Percentiles rank a stretch among this genome's conserved stretches.
phyloP scores from a whole-genome alignment of 441 rosid species.

The Pelargonium cotyledonis region DNA sequence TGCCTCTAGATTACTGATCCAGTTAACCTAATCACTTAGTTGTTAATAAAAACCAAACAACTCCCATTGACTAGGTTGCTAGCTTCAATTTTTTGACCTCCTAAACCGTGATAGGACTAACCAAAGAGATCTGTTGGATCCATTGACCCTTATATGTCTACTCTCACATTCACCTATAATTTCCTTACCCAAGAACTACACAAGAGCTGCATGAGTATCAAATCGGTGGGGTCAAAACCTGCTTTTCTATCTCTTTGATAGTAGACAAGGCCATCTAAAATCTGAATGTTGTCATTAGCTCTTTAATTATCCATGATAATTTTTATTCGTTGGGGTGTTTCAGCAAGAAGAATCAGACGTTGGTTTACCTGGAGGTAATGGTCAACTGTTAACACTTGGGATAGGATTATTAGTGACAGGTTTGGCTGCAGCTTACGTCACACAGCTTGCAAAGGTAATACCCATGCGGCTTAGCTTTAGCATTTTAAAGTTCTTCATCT shows the following conservation, averaged over 20 bases:
- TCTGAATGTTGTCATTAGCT: background rate
- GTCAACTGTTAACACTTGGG: constrained; percentile 72
- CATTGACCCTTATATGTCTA: background rate
- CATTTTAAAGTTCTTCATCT: background rate
- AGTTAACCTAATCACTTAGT: background rate
- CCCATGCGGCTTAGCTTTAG: constrained; percentile 3
- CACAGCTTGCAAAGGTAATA: constrained; percentile 81
- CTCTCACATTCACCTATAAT: background rate
- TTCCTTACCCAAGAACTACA: background rate
- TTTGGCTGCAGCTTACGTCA: constrained; percentile 76
- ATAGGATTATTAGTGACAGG: constrained; percentile 75
- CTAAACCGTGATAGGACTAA: background rate
- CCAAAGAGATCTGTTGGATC: background rate
- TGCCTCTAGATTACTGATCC: background rate
- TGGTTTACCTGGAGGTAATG: constrained; percentile 68
- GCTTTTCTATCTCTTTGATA: constrained; percentile 5
- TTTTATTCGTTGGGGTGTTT: constrained; percentile 16
- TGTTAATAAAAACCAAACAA: background rate
- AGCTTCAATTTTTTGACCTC: background rate
- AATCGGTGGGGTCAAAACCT: background rate
- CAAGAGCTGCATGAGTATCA: background rate
- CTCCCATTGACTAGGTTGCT: background rate
- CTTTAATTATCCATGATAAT: background rate
- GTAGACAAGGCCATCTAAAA: background rate
- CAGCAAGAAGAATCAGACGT: constrained; percentile 90